A percentile compares a stretch with the other conserved stretches of the same genome.
phyloP scores from a whole-genome alignment of 106 monocot species.

The Phalaenopsis equestris region DNA sequence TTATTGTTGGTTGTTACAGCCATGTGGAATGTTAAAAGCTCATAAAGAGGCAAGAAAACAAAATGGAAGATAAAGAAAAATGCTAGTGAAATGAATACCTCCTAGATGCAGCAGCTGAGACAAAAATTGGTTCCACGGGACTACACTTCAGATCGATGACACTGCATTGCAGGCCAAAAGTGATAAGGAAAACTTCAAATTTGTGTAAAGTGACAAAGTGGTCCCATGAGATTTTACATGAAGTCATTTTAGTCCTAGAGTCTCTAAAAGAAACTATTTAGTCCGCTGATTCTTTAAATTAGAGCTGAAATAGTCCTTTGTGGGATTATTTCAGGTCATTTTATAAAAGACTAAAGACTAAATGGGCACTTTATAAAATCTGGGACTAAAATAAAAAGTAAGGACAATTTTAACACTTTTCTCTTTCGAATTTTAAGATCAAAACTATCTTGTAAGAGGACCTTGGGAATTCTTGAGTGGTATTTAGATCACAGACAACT shows the following conservation, averaged over 20 bases:
- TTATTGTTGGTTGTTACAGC: not conserved
- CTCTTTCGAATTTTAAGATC: not conserved
- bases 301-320: too few species aligned
- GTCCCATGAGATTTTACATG: too few species aligned
- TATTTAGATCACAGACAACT: slow-evolving; percentile 93
- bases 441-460: slow-evolving; percentile 14
- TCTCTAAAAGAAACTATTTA: too few species aligned
- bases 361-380: too few species aligned
- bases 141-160: slow-evolving; percentile 90
- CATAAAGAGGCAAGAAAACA: not conserved
- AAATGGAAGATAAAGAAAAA: not conserved
- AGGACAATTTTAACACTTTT: too few species aligned
- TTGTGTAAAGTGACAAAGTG: too few species aligned
- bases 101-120: slow-evolving; percentile 93
- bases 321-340: too few species aligned
- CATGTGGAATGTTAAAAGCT: not conserved
- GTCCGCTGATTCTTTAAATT: too few species aligned
- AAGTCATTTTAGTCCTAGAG: too few species aligned
- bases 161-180: slow-evolving; percentile 25
- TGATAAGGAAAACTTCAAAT: slow-evolving; percentile 4
- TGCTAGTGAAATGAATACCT: slow-evolving; percentile 30
- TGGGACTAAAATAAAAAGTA: too few species aligned
- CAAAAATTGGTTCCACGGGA: slow-evolving; percentile 93
- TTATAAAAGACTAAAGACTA: too few species aligned
- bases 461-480: slow-evolving; percentile 78